Conservation (phyloP, 2,329 filamentous ascomycete species). For the Fusarium coffeatum region DNA sequence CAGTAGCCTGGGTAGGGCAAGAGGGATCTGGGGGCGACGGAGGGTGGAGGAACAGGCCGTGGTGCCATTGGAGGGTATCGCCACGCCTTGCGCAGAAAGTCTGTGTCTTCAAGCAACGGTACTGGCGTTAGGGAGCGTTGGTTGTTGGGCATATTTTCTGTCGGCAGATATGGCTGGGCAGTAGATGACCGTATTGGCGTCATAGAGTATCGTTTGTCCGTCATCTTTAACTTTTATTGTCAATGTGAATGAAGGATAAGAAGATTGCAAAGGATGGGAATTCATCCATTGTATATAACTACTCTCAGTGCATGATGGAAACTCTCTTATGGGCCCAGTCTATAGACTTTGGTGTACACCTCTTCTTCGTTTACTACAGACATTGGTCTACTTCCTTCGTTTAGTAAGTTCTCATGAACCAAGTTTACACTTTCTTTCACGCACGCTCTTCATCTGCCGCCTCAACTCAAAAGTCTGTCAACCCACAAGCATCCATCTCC, state of each 20-base stretch:
- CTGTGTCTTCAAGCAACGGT: background rate
- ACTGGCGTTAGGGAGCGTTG: too few relatives aligned
- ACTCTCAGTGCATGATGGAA: rapidly evolving
- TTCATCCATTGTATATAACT: background rate
- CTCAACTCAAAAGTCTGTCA: background rate
- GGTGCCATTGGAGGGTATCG: background rate
- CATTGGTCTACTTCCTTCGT: rapidly evolving
- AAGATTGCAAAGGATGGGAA: rapidly evolving
- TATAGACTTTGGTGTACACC: background rate
- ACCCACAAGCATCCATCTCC: background rate
- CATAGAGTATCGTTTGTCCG: background rate
- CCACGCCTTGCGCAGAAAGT: background rate
- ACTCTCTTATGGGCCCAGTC: background rate
- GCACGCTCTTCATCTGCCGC: too few relatives aligned
- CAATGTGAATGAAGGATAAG: rapidly evolving
- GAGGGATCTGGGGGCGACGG: too few relatives aligned
- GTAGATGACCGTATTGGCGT: background rate
- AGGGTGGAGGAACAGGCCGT: too few relatives aligned
- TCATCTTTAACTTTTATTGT: background rate
- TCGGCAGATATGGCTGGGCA: too few relatives aligned
- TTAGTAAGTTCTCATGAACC: too few relatives aligned
- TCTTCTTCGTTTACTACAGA: too few relatives aligned
- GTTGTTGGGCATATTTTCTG: too few relatives aligned
- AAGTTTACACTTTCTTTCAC: background rate
- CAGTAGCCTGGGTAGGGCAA: too few relatives aligned